phyloP scores from a whole-genome alignment of 176 grass and related monocot species.

The Triticum timopheevii region DNA sequence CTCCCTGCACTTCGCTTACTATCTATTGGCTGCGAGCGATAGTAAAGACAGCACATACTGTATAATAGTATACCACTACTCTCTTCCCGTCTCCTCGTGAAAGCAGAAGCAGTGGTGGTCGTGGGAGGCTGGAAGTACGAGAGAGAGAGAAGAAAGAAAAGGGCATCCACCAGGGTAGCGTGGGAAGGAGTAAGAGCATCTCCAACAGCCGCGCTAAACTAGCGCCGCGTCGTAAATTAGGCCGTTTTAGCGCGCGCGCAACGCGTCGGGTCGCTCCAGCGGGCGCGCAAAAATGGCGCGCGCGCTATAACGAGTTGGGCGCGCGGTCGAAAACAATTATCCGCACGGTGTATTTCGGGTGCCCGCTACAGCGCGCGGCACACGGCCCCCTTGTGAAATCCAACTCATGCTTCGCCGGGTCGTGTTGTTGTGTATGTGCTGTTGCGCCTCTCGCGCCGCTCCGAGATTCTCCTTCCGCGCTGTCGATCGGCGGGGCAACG shows the following conservation, averaged over 20 bases:
- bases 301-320: no score
- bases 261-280: no score
- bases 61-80: background rate
- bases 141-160: background rate
- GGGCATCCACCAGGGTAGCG: background rate
- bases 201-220: no score
- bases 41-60: background rate
- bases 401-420: background rate
- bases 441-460: background rate
- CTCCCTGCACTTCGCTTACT: background rate
- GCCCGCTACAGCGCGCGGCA: no score
- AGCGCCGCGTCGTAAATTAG: no score
- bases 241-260: no score
- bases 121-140: background rate
- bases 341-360: no score
- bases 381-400: background rate
- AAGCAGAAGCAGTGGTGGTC: constrained; percentile 7
- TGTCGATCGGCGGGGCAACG: constrained; percentile 29
- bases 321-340: no score
- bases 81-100: background rate
- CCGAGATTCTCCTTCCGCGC: constrained; percentile 15
- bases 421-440: background rate
- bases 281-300: no score
- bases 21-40: background rate
- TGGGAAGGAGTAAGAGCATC: constrained; percentile 36